Evolutionary conservation across 352 stramenopile species (phyloP), one percentile per base, ranked within the genome.

Genomic region (Phytophthora aleatoria): DNA sequence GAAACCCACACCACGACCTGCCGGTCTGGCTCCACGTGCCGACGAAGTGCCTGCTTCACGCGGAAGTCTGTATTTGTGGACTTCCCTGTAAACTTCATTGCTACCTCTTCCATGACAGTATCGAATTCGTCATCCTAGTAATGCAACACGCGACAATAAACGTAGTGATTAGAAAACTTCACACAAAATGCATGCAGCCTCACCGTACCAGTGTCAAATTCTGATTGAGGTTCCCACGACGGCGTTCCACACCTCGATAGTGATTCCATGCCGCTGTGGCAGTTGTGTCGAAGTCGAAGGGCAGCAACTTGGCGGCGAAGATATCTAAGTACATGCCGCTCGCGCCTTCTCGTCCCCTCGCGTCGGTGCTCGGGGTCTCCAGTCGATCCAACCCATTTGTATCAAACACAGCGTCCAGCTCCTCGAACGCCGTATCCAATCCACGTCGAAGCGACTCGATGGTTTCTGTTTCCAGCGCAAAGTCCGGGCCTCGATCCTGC

Each of bases 1-100:
- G 82, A 76, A 30, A 74, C 76, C 77, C 77, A 89, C 12, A 88
- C 79, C 38, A 91, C 78, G 31, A 89, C 68, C 5, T 87, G 61
- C 24, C 75, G 81, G 30, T 85, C 82, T 31, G 71, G 41, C 28
- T 88, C 77, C 10, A 82, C 50, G 53, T 83, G 85, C 13, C 77
- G 73, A n/a, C 74, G 77, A 53, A 87, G 50, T 54, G 83, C 72
- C 35, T 89, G 77, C 55, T 83, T 77, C n/a, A 87, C 71, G 20
- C 71, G 69, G 54, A 89, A 87, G 39, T 80, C 64, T 8, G 76
- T 68, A 38, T 69, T 72, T 16, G 65, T 89, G 50, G 68, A 76
- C 58, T 87, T 87, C 9, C 60, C 72, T 13, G 73, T 55, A 27
- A 88, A 68, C 64, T 89, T 83, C 39, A 91, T 53, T 24, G 76